These are phyloP conservation scores for Phytophthora brassicae DNA, from an alignment of 352 stramenopile species.

Conservation along the genomic window DNA sequence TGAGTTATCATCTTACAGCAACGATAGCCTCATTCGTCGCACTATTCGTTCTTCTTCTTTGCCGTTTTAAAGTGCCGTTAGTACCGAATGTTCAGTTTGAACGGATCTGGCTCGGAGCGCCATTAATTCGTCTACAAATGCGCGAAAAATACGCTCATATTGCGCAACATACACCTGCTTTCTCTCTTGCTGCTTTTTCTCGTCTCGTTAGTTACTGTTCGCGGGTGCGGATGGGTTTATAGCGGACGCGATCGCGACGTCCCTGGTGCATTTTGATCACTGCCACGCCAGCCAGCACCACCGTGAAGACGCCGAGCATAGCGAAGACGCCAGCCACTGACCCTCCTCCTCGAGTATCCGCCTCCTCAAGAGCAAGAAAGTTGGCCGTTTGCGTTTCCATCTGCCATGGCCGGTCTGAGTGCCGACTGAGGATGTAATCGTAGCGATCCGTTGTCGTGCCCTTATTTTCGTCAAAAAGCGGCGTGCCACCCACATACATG, in stretches of 20 bases:
- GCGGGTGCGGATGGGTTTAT: constrained; percentile 51
- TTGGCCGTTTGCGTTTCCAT: constrained; percentile 15
- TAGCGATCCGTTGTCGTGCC: constrained; percentile 53
- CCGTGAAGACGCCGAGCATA: constrained; percentile 41
- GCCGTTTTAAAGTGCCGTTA: not conserved
- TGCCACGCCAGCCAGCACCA: constrained; percentile 32
- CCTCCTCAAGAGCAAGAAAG: constrained; percentile 11
- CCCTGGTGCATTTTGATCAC: constrained; percentile 34
- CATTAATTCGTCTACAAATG: not conserved
- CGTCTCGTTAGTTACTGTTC: constrained; percentile 24
- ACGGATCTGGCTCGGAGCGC: not conserved
- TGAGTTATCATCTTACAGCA: constrained; percentile 12
- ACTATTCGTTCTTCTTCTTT: constrained; percentile 7
- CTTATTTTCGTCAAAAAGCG: constrained; percentile 76
- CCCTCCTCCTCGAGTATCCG: constrained; percentile 22
- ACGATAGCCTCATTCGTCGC: constrained; percentile 9
- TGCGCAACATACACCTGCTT: constrained; percentile 16
- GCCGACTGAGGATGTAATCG: constrained; percentile 62
- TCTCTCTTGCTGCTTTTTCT: constrained; percentile 2
- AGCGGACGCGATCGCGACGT: constrained; percentile 43
- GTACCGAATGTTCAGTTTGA: not conserved
- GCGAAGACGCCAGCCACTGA: constrained; percentile 34
- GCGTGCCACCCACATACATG: constrained; percentile 76
- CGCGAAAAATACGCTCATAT: constrained; percentile 21
- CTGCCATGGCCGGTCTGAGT: constrained; percentile 66